Conservation (phyloP, 352 stramenopile species). For the Blastocystis sp. region DNA sequence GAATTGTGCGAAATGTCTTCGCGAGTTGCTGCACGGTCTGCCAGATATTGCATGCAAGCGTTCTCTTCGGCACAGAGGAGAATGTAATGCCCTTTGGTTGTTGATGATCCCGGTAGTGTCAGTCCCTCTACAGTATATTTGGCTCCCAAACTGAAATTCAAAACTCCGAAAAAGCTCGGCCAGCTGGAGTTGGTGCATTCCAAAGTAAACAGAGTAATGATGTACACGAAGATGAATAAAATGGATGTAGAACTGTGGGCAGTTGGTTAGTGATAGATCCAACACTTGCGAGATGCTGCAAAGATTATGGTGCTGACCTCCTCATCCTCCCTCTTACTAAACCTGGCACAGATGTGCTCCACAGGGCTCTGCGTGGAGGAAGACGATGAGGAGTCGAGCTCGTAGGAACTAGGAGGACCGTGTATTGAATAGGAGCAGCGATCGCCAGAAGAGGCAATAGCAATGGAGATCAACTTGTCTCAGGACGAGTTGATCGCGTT, state of each 20-base stretch:
- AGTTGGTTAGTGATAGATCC: background rate
- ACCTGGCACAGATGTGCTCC: background rate
- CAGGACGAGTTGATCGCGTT: background rate
- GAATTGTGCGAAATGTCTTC: background rate
- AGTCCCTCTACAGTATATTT: background rate
- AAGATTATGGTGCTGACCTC: background rate
- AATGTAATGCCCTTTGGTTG: background rate
- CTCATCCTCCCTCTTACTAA: background rate
- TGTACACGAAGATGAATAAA: slow-evolving; percentile 12
- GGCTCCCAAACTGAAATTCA: background rate
- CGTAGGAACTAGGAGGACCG: background rate
- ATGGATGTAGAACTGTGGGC: background rate
- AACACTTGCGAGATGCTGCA: background rate
- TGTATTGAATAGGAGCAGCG: background rate
- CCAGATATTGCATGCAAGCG: background rate
- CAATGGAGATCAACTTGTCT: background rate
- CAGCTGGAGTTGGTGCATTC: background rate
- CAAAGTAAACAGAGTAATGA: background rate
- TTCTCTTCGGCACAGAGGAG: background rate
- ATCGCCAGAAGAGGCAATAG: slow-evolving; percentile 48
- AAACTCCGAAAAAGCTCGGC: background rate
- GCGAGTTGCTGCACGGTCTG: background rate
- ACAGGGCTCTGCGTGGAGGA: background rate
- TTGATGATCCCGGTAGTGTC: background rate
- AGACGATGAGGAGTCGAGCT: slow-evolving; percentile 49